Base-by-base conservation (phyloP, 306 rosid genomes). In the Pterocarpus macrocarpus region DNA sequence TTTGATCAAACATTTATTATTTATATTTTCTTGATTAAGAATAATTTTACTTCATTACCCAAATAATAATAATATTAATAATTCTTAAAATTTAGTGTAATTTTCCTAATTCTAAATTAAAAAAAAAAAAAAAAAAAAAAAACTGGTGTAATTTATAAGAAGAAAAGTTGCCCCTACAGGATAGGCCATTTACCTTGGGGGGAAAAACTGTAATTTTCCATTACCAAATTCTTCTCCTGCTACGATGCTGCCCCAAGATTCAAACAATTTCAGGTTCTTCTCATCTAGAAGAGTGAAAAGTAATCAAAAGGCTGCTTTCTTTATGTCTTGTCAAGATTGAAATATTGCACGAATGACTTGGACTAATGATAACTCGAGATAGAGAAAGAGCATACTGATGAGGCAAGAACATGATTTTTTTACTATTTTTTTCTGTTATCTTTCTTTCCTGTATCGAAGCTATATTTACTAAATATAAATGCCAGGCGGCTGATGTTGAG, bases 201-300 rank as follows among this genome's bases (percentile, higher is more conserved):
- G 52, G 15, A 52, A 55, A 55, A 55, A 56, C 28, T 53, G 28
- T 5, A 4, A 49, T 3, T 3, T 13, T 49, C 3, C 4, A 49
- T 49, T 4, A 49, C n/a, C 55, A 49, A 49, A 49, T 55, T 61
- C 34, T 61, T 61, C 4, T 61, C 43, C 44, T 14, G 9, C 34
- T 66, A 3, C 35, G 17, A 7, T n/a, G 5, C 56, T 67, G 9
- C 44, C 47, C 49, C n/a, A 7, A 4, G 65, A 72, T 71, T 71
- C 49, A 28, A 44, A 73, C 52, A 64, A 8, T 34, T 58, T 1
- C 15, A 58, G 1, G 34, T 14, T 22, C 17, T 38, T 62, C 15
- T 33, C 62, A 17, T 69, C 77, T 74, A 45, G 82, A 77, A 62
- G 67, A 69, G 72, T 52, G 53, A 11, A 53, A 56, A 49, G 14